Evolutionary conservation across 306 rosid species (phyloP).

Genomic region (Rosa lucieae): DNA sequence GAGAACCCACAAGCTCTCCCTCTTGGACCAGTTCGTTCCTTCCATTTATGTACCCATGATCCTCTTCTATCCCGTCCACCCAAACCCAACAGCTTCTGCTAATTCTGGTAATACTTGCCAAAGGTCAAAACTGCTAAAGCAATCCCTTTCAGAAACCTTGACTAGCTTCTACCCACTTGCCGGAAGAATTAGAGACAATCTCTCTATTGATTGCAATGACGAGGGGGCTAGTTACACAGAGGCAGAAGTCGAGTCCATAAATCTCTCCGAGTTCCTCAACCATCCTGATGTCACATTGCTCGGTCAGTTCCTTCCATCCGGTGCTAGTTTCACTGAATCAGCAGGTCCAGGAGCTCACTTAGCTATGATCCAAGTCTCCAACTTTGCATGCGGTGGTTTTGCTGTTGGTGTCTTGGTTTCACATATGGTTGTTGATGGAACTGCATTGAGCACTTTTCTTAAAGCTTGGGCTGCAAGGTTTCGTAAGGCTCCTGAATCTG

Average conservation of each 20-base stretch:
- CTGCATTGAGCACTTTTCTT: constrained; percentile 30
- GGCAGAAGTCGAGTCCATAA: not conserved
- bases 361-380: constrained; percentile 1
- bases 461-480: constrained; percentile 31
- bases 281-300: not conserved
- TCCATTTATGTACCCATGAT: constrained; percentile 24
- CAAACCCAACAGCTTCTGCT: not conserved
- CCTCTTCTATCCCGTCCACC: not conserved
- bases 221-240: not conserved
- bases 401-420: constrained; percentile 30
- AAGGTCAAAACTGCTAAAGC: constrained; percentile 1
- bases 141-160: not conserved
- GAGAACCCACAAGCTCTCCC: constrained; percentile 30
- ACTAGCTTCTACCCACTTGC: not conserved
- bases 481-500: not conserved
- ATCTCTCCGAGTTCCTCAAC: not conserved
- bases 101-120: not conserved
- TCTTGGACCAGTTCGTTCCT: constrained; percentile 39
- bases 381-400: constrained; percentile 35
- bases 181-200: not conserved
- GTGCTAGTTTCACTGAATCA: not conserved
- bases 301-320: not conserved
- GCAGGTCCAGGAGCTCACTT: not conserved
- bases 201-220: not conserved
- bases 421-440: constrained; percentile 39